Evolutionary conservation across 169 alveolate species (phyloP).

Genomic region (Cryptosporidium baileyi): DNA sequence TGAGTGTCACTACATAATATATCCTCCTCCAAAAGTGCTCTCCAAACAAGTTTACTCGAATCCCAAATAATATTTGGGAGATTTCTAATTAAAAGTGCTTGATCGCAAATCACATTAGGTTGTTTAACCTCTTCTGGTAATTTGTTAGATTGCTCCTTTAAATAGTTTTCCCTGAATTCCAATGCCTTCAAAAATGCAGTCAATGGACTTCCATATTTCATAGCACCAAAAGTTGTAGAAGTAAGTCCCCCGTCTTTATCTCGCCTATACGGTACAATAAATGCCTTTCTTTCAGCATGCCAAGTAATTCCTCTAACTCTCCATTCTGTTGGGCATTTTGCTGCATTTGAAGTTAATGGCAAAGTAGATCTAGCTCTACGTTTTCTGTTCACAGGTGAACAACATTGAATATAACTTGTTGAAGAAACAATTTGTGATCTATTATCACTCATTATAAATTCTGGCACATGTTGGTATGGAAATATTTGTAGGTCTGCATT

Average conservation of each 20-base stretch:
- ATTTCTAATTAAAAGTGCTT: conserved; percentile 55
- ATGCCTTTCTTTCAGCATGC: conserved; percentile 71
- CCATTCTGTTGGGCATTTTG: conserved; percentile 70
- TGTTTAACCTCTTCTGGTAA: conserved; percentile 36
- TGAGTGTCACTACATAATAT: not conserved
- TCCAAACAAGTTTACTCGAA: conserved; percentile 52
- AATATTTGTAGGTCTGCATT: not conserved
- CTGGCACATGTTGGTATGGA: not conserved
- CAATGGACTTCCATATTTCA: conserved; percentile 68
- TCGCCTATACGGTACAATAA: conserved; percentile 66
- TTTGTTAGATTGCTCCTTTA: conserved; percentile 51
- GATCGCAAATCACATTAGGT: conserved; percentile 56
- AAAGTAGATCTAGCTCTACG: conserved; percentile 50
- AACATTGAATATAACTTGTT: conserved; percentile 14
- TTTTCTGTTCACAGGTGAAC: conserved; percentile 41
- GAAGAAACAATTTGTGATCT: conserved; percentile 8
- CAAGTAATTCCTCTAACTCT: conserved; percentile 69
- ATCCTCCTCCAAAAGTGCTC: conserved; percentile 51
- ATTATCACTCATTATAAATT: not conserved
- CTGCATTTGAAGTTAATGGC: conserved; percentile 69
- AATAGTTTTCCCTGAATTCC: conserved; percentile 58
- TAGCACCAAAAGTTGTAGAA: conserved; percentile 67
- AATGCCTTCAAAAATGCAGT: conserved; percentile 65
- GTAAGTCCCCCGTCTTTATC: conserved; percentile 70
- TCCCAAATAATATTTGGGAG: conserved; percentile 62